Evolutionary conservation across 495 filamentous ascomycete genomes (phyloP), one percentile per base, ranked within the genome.

Genomic region (Lichina pygmaea): DNA sequence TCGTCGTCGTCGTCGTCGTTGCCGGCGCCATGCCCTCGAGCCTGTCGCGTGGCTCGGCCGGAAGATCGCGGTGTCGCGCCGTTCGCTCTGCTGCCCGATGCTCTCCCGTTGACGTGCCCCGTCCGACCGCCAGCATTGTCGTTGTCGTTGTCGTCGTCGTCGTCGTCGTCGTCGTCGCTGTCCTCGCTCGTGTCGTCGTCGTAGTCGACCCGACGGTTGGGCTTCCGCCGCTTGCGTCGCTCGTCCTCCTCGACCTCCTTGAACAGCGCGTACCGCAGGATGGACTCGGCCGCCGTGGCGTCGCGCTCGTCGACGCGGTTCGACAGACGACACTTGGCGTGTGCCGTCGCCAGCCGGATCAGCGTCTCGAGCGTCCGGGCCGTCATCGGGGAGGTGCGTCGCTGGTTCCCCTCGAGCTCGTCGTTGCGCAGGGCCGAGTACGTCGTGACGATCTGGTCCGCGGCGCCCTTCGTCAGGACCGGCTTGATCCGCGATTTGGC

Each of bases 361-460:
- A 99, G 68, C 0, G 89, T 99, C 61, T 99, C 89, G 13, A 95
- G 71, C 5, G 86, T 93, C 77, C 89, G 85, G 9, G 92, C 84
- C 7, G 89, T 99, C 67, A 99, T 85, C 16, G 89, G 86, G 6
- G 75, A 82, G 0, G 89, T 99, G 52, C 83, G 81, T 50, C 89
- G 75, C 59, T 93, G 81, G 59, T 89, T 93, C 43, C 81, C 81
- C 51, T 86, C 79, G 57, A 99, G 71, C 56, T 94, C 89, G 53
- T 99, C 91, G 57, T 99, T 99, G 43, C 89, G 72, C 8, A 99
- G 72, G 16, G 80, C 79, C 30, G 86, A 86, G 60, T 94, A 99
- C n/a, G 84, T 80, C 12, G 79, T 69, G 43, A 86, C 75, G 54
- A 95, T 91, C 51, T 91, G 81, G 52, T 93, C 81, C 37, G 85